A percentile compares a stretch with the other conserved stretches of the same genome.
These are phyloP conservation scores for Lasiosphaeria miniovina DNA, from an alignment of 495 filamentous ascomycete genomes.

Conservation along the genomic window DNA sequence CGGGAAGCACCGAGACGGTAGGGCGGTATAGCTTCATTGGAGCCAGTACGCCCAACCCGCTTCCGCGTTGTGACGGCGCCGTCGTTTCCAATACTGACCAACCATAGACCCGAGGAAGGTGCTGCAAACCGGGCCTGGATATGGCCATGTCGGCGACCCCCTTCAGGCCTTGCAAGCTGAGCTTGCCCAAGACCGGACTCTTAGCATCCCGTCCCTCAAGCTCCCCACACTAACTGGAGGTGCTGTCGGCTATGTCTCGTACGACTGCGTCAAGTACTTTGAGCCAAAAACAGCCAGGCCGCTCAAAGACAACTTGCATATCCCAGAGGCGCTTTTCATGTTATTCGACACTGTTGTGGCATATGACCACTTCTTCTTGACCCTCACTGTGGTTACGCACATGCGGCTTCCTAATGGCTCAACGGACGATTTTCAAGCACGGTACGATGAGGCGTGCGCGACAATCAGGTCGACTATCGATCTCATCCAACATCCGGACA, in stretches of 20 bases:
- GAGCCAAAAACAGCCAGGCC: constrained; percentile 86
- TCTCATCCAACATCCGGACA: constrained; percentile 66
- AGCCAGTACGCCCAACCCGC: constrained; percentile 48
- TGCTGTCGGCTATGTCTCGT: constrained; percentile 93
- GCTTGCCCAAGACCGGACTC: constrained; percentile 70
- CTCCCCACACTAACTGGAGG: constrained; percentile 86
- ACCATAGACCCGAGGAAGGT: constrained; percentile 65
- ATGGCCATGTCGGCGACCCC: constrained; percentile 80
- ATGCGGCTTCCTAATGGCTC: constrained; percentile 57
- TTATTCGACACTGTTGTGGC: constrained; percentile 93
- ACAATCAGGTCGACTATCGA: constrained; percentile 64
- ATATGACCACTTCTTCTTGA: constrained; percentile 91
- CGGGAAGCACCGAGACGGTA: constrained; percentile 87
- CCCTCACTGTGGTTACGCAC: constrained; percentile 90
- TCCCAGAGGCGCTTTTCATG: constrained; percentile 97
- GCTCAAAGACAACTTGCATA: constrained; percentile 80
- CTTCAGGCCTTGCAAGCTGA: constrained; percentile 76
- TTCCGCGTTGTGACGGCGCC: background rate
- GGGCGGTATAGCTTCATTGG: constrained; percentile 95
- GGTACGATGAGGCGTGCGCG: constrained; percentile 63
- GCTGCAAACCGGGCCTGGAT: constrained; percentile 80
- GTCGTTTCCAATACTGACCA: constrained; percentile 1
- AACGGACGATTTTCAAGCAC: constrained; percentile 38
- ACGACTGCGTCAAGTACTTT: constrained; percentile 96
- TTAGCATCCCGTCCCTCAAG: constrained; percentile 71